phyloP scores from a whole-genome alignment of 2,329 filamentous ascomycete genomes.

The Aspergillaceae sp. region DNA sequence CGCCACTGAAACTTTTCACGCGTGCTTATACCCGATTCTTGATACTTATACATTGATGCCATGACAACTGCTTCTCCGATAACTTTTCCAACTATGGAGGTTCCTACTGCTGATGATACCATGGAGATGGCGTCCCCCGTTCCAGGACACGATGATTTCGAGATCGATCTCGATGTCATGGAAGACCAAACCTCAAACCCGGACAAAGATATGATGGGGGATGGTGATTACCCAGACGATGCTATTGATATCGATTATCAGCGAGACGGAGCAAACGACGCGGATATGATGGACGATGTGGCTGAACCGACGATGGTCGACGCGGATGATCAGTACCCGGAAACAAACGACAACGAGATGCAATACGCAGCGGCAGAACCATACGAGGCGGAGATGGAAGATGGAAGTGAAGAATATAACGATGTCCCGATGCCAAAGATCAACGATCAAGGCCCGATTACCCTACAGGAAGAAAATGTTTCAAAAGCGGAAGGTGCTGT shows the following conservation, averaged over 20 bases:
- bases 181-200: conserved; percentile 51
- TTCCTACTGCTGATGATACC: conserved; percentile 32
- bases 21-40: conserved; percentile 5
- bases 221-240: conserved; percentile 29
- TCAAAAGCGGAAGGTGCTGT: conserved; percentile 1
- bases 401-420: conserved; percentile 25
- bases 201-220: conserved; percentile 41
- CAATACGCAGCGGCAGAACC: conserved; percentile 20
- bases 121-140: conserved; percentile 38
- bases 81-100: conserved; percentile 28
- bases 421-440: conserved; percentile 21
- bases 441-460: conserved; percentile 8
- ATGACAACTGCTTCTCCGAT: conserved; percentile 28
- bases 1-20: conserved; percentile 15
- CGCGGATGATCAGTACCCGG: conserved; percentile 20
- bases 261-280: conserved; percentile 28
- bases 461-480: conserved; percentile 5
- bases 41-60: conserved; percentile 14
- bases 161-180: conserved; percentile 51
- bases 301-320: conserved; percentile 34
- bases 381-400: conserved; percentile 35
- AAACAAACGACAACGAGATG: conserved; percentile 21
- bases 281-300: conserved; percentile 41
- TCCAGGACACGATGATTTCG: conserved; percentile 43
- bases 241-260: conserved; percentile 23